These are phyloP conservation scores for Trametes meyenii DNA, from an alignment of 768 basidiomycete species.

Conservation along the genomic window DNA sequence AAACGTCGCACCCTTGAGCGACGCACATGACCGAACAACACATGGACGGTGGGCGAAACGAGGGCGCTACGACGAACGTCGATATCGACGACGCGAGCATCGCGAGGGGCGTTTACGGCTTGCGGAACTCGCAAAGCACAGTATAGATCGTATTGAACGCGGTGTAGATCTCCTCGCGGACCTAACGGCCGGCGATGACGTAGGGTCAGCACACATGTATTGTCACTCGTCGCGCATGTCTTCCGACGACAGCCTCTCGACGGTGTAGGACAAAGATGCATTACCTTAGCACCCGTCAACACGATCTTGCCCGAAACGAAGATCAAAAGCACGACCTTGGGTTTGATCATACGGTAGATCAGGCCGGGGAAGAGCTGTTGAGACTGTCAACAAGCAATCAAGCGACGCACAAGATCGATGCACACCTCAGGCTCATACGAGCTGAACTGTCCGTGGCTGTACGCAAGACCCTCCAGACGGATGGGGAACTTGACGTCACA, in stretches of 20 bases:
- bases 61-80: conserved; percentile 11
- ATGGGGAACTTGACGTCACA: conserved; percentile 99
- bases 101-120: conserved; percentile 53
- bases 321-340: conserved; percentile 97
- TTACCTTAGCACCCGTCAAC: conserved; percentile 97
- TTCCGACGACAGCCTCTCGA: background rate
- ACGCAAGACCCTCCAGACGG: conserved; percentile 94
- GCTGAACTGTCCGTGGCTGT: conserved; percentile 97
- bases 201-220: conserved; percentile 23
- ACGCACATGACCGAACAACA: conserved; percentile 11
- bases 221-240: background rate
- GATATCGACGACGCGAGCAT: background rate
- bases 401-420: conserved; percentile 15
- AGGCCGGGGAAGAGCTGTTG: conserved; percentile 93
- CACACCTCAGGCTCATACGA: conserved; percentile 96
- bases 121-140: conserved; percentile 93
- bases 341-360: conserved; percentile 99
- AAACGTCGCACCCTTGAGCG: conserved; percentile 16
- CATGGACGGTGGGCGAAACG: conserved; percentile 8
- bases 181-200: conserved; percentile 55
- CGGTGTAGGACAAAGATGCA: conserved; percentile 34
- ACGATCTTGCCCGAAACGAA: conserved; percentile 99
- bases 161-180: conserved; percentile 98
- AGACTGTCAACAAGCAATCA: background rate
- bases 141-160: conserved; percentile 99